Percentiles rank a stretch among this genome's conserved stretches.
Conservation (phyloP, 2,329 filamentous ascomycete genomes). For the Coleophoma eucalyptorum region DNA sequence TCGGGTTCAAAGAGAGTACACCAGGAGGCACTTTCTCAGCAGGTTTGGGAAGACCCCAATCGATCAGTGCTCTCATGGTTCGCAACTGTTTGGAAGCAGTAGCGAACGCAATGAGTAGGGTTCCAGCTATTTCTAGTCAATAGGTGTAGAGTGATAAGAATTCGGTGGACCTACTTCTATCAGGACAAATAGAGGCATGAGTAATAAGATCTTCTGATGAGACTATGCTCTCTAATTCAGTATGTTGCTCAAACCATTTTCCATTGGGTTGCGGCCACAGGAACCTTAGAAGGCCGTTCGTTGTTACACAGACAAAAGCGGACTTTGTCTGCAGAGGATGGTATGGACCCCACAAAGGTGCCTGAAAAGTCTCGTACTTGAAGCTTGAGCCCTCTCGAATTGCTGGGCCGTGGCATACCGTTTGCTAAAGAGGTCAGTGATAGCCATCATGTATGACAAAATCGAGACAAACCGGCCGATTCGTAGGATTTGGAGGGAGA, state of each 20-base stretch:
- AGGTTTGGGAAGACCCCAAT: conserved; percentile 63
- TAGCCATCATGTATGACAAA: not conserved
- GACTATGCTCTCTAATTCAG: conserved; percentile 71
- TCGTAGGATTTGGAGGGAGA: conserved; percentile 18
- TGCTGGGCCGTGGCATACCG: conserved; percentile 55
- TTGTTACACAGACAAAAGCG: conserved; percentile 73
- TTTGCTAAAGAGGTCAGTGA: conserved; percentile 26
- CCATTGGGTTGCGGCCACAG: conserved; percentile 73
- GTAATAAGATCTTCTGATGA: conserved; percentile 74
- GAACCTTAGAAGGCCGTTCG: conserved; percentile 69
- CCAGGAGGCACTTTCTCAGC: conserved; percentile 50
- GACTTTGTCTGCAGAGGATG: conserved; percentile 70
- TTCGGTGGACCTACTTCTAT: conserved; percentile 56
- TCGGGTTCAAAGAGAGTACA: conserved; percentile 44
- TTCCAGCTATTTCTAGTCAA: conserved; percentile 24
- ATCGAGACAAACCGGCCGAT: conserved; percentile 20
- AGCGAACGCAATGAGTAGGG: conserved; percentile 61
- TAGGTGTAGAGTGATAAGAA: conserved; percentile 1
- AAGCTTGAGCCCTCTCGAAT: conserved; percentile 59
- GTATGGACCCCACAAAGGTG: conserved; percentile 65
- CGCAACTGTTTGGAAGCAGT: conserved; percentile 70
- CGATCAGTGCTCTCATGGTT: conserved; percentile 68
- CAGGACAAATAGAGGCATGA: conserved; percentile 72
- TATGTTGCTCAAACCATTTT: conserved; percentile 65
- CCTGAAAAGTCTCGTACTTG: conserved; percentile 63